Evolutionary conservation across 495 filamentous ascomycete genomes (phyloP), one percentile per base, ranked within the genome.

Genomic region (Melanomma pulvis-pyrius): DNA sequence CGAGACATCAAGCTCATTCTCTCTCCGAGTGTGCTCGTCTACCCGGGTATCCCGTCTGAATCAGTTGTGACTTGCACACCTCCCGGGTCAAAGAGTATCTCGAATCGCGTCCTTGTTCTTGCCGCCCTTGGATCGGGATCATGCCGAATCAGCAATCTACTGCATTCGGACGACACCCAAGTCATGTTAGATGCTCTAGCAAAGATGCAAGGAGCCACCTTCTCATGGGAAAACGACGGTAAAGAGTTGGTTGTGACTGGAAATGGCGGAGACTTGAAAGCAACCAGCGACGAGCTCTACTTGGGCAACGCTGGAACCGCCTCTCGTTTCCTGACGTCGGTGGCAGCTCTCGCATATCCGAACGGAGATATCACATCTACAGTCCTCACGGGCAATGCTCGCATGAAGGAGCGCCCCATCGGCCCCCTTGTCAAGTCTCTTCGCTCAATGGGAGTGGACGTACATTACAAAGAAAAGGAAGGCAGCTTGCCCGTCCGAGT

Each of bases 291-390:
- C 22, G 84, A 91, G 59, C 79, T 99, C 32, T 98, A 99, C 74
- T 84, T 99, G 36, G 94, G 96, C 55, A 99, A 99, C 75, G 94
- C 94, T 19, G 94, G 94, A 51, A 99, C 94, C 1, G 96, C 94
- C 1, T 94, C 96, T 36, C 84, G 94, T 71, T 99, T 99, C 81
- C 81, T 99, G 52, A 97, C 94, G 7, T 93, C 91, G 1, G 92
- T 97, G 36, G 91, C 92, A 9, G 88, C 92, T 34, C 85, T 99
- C 26, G 93, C 92, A 59, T 82, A 85, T 19, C 83, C 88, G 1
- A 82, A 83, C 44, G 80, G 74, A 1, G 72, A 74, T 4, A 82
- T 86, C 15, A 79, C 84, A 26, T 87, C 83, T 2, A 94, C 91
- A 17, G 80, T 96, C 57, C 80, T 99, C 41, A 99, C 94, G 2